phyloP scores from a whole-genome alignment of 23 red algal genomes.

The Pyropia haitanensis region DNA sequence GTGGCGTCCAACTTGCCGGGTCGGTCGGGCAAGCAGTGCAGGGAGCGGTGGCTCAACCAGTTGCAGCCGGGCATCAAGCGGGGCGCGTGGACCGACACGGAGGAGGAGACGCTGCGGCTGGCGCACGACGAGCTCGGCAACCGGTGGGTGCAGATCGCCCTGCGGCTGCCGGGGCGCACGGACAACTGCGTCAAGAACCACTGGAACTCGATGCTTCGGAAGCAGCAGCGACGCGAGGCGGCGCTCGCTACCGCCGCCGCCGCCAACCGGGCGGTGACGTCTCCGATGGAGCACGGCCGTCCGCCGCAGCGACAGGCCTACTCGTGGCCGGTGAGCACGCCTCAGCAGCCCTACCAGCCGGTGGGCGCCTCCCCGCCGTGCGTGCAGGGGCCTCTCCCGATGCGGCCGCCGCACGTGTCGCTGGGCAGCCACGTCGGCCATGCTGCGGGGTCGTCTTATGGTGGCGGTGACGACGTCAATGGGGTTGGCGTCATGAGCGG shows the following conservation, averaged over 20 bases:
- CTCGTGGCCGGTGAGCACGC: too few relatives aligned
- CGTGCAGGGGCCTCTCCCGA: too few relatives aligned
- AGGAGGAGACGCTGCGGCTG: slow-evolving; percentile 57
- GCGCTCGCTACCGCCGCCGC: slow-evolving; percentile 9
- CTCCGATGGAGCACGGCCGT: too few relatives aligned
- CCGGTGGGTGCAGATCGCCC: slow-evolving; percentile 80
- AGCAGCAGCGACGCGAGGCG: slow-evolving; percentile 44
- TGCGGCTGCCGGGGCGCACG: slow-evolving; percentile 76
- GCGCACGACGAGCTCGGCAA: slow-evolving; percentile 68
- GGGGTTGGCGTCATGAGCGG: too few relatives aligned
- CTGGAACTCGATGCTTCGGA: slow-evolving; percentile 76
- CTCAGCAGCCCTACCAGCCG: too few relatives aligned
- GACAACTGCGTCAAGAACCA: slow-evolving; percentile 97
- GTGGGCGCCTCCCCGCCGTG: too few relatives aligned
- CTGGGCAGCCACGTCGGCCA: too few relatives aligned
- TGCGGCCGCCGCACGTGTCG: too few relatives aligned
- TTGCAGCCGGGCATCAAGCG: slow-evolving; percentile 65
- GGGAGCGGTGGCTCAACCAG: slow-evolving; percentile 93
- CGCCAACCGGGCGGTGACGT: too few relatives aligned
- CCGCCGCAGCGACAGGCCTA: too few relatives aligned
- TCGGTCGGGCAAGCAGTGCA: slow-evolving; percentile 89
- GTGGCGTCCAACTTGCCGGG: slow-evolving; percentile 59
- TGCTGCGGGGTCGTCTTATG: too few relatives aligned
- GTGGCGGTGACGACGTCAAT: too few relatives aligned
- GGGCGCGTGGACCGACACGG: slow-evolving; percentile 72